Evolutionary conservation across 495 filamentous ascomycete species (phyloP).

Genomic region (Cercophora sp.): DNA sequence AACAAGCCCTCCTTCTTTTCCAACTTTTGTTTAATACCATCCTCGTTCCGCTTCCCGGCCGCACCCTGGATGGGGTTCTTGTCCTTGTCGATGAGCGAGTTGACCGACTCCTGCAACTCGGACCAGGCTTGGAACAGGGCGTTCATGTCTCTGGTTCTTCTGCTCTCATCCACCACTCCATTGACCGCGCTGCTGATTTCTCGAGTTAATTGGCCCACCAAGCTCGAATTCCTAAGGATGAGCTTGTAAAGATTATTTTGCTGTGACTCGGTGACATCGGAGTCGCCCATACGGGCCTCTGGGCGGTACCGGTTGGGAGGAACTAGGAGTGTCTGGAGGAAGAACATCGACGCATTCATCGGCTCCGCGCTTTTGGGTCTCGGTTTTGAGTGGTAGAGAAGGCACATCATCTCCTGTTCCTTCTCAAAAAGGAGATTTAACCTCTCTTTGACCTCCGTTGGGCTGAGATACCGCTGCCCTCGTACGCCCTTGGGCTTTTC

Average conservation of each 20-base stretch:
- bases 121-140: conserved; percentile 60
- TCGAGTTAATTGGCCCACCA: conserved; percentile 69
- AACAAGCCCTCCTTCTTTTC: conserved; percentile 99
- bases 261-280: conserved; percentile 74
- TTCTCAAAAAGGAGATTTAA: conserved; percentile 78
- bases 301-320: conserved; percentile 93
- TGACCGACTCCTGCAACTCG: conserved; percentile 82
- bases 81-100: conserved; percentile 82
- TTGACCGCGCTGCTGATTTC: conserved; percentile 50
- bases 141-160: conserved; percentile 36
- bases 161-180: conserved; percentile 37
- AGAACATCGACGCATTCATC: conserved; percentile 84
- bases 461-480: conserved; percentile 63
- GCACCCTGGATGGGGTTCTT: conserved; percentile 73
- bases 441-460: conserved; percentile 70
- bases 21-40: conserved; percentile 94
- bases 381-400: conserved; percentile 77
- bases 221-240: conserved; percentile 67
- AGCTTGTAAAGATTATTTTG: conserved; percentile 81
- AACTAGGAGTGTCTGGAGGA: conserved; percentile 76
- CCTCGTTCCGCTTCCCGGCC: conserved; percentile 64
- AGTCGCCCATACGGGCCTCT: conserved; percentile 64
- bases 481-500: conserved; percentile 29
- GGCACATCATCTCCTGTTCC: conserved; percentile 71
- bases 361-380: conserved; percentile 41